These are phyloP conservation scores for Phytophthora megakarya DNA, from an alignment of 352 stramenopile genomes.

Conservation along the genomic window DNA sequence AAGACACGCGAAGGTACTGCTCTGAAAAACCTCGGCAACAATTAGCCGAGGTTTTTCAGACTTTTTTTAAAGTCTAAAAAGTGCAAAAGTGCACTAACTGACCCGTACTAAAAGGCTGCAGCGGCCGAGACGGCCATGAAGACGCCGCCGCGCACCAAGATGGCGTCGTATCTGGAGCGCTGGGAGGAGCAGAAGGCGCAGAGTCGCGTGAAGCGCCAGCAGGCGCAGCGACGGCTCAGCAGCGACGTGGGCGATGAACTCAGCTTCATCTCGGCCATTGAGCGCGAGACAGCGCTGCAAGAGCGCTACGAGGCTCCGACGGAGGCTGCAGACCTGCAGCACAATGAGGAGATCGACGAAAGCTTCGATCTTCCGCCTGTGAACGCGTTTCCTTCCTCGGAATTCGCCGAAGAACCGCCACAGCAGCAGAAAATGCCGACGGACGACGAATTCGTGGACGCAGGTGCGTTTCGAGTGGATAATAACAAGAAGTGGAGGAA, in stretches of 20 bases:
- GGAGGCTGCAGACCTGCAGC: background rate
- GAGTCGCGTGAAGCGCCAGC: slow-evolving; percentile 32
- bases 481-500: too few species aligned
- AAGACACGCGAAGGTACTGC: slow-evolving; percentile 23
- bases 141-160: slow-evolving; percentile 33
- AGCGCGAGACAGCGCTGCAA: slow-evolving; percentile 23
- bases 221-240: slow-evolving; percentile 18
- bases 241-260: slow-evolving; percentile 34
- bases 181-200: slow-evolving; percentile 60
- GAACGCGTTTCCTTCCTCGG: slow-evolving; percentile 34
- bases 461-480: slow-evolving; percentile 42
- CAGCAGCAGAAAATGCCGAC: slow-evolving; percentile 29
- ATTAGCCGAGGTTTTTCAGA: background rate
- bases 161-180: slow-evolving; percentile 53
- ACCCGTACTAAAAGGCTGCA: too few species aligned
- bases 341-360: slow-evolving; percentile 7
- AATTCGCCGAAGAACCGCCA: background rate
- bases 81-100: too few species aligned
- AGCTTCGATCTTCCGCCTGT: slow-evolving; percentile 46
- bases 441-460: slow-evolving; percentile 75
- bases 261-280: slow-evolving; percentile 40
- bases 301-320: slow-evolving; percentile 1
- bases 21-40: background rate
- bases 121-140: slow-evolving; percentile 29
- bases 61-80: background rate